Conservation (phyloP, 257 asterid species). For the Coffea canephora region DNA sequence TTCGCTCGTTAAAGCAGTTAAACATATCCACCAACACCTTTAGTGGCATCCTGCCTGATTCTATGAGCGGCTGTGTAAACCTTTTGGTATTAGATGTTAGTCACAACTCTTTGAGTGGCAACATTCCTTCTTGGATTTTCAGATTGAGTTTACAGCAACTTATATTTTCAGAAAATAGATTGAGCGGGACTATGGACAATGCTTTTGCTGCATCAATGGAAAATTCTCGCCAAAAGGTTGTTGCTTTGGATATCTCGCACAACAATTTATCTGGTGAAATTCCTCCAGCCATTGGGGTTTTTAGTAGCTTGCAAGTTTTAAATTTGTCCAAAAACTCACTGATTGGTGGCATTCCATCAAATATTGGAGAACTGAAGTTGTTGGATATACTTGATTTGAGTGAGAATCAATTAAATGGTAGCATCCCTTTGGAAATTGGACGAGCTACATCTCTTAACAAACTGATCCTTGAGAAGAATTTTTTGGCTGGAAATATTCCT, state of each 20-base stretch:
- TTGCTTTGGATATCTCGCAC: slow-evolving; percentile 55
- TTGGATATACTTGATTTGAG: slow-evolving; percentile 60
- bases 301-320: slow-evolving; percentile 47
- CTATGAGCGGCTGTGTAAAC: slow-evolving; percentile 49
- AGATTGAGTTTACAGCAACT: slow-evolving; percentile 56
- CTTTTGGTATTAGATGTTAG: slow-evolving; percentile 60
- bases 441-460: slow-evolving; percentile 52
- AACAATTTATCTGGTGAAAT: slow-evolving; percentile 51
- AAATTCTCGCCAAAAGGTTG: slow-evolving; percentile 45
- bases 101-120: slow-evolving; percentile 56
- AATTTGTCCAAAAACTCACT: slow-evolving; percentile 53
- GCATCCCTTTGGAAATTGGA: slow-evolving; percentile 74
- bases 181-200: slow-evolving; percentile 46
- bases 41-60: slow-evolving; percentile 58
- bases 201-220: slow-evolving; percentile 45
- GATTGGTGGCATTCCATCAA: slow-evolving; percentile 46
- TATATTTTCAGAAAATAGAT: slow-evolving; percentile 49
- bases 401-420: slow-evolving; percentile 58
- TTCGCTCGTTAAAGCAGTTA: slow-evolving; percentile 55
- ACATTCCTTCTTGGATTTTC: slow-evolving; percentile 56
- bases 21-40: slow-evolving; percentile 59
- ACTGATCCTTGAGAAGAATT: slow-evolving; percentile 53
- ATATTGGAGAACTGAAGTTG: slow-evolving; percentile 43
- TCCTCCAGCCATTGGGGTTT: slow-evolving; percentile 53
- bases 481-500: slow-evolving; percentile 61